A percentile compares a stretch with the other conserved stretches of the same genome.
phyloP scores from a whole-genome alignment of 768 basidiomycete species.

The Kwoniella dejecticola region DNA sequence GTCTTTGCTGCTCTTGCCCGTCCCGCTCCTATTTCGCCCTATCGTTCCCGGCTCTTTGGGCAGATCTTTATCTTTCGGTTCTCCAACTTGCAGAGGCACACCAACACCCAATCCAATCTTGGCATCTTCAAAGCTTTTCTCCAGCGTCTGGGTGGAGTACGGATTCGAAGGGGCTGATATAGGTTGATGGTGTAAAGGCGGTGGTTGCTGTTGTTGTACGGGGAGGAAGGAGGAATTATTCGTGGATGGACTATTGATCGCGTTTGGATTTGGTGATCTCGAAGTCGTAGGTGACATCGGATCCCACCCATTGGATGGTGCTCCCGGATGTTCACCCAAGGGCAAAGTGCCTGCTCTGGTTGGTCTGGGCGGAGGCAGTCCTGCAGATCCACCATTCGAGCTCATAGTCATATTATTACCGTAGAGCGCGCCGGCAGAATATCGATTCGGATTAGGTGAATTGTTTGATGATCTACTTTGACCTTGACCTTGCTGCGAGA shows the following conservation, averaged over 20 bases:
- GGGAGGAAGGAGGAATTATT: conserved; percentile 18
- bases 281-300: conserved; percentile 19
- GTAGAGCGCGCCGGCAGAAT: conserved; percentile 41
- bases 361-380: conserved; percentile 45
- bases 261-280: conserved; percentile 13
- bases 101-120: conserved; percentile 42
- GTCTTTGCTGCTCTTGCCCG: conserved; percentile 52
- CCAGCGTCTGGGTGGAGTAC: conserved; percentile 32
- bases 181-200: conserved; percentile 41
- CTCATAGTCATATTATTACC: conserved; percentile 17
- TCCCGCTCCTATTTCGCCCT: conserved; percentile 49
- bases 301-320: conserved; percentile 24
- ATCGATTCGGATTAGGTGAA: conserved; percentile 54
- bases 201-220: conserved; percentile 27
- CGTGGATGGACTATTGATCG: conserved; percentile 11
- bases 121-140: conserved; percentile 42
- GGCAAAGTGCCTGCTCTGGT: conserved; percentile 53
- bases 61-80: conserved; percentile 49
- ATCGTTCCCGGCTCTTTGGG: conserved; percentile 46
- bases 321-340: conserved; percentile 26
- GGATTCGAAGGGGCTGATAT: conserved; percentile 46
- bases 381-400: conserved; percentile 7
- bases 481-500: conserved; percentile 3
- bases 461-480: conserved; percentile 38
- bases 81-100: conserved; percentile 36